Evolutionary conservation across 73 alveolate genomes (phyloP), one percentile per base, ranked within the genome.

Genomic region (Diophrys sp.): DNA sequence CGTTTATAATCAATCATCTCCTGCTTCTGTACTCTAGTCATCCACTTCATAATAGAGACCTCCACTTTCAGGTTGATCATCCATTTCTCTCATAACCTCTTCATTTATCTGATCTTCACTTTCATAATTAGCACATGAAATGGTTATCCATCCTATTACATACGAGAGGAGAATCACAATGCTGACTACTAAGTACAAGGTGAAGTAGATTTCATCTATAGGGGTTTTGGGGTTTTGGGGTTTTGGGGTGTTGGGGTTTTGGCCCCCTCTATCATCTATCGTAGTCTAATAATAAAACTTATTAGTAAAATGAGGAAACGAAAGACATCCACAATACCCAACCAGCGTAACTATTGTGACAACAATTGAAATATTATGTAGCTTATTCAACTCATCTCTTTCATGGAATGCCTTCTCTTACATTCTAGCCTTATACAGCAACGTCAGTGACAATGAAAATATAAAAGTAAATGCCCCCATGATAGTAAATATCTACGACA

Each of bases 1-100:
- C 74, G 82, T 0, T 32, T 54, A n/a, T n/a, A n/a, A n/a, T 44
- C 62, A 44, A 11, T 44, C 62, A 44, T 44, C 62, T 5, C 62
- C 62, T 11, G 62, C 62, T 18, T 44, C 62, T 11, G 62, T 44
- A 18, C 62, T 44, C 62, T 11, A 18, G 18, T 44, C 18, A 18
- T 44, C 62, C 62, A 44, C 62, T 44, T 44, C 62, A 18, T 44
- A 44, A 18, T 44, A 44, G 5, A 18, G 5, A 11, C 18, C n/a
- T 44, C n/a, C n/a, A 11, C 18, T 18, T 44, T 11, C 18, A 11
- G 62, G 62, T 44, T 44, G n/a, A 11, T 44, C 62, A 11, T 44
- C 62, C 62, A 44, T 44, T 44, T 44, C 62, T 18, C 18, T 5
- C 18, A 11, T 5, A 11, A 44, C 62, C 18, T 44, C 62, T 44